Conservation (phyloP, 2,329 filamentous ascomycete genomes). For the Colletotrichum gigasporum region DNA sequence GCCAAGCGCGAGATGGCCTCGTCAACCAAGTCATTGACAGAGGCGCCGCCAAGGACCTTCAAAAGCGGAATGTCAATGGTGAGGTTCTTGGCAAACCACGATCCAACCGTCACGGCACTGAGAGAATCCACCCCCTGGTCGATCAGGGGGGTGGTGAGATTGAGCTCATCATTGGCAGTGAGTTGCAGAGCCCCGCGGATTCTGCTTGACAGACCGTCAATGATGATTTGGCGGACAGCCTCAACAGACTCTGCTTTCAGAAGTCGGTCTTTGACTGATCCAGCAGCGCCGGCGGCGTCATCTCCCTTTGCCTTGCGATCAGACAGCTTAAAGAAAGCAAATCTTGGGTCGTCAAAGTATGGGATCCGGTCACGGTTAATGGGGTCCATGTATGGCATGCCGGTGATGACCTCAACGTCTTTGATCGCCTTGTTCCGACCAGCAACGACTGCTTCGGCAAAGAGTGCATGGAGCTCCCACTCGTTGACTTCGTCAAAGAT, state of each 20-base stretch:
- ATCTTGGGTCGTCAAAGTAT: conserved; percentile 1
- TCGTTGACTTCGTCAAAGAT: conserved; percentile 30
- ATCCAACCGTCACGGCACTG: not conserved
- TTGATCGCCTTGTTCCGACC: conserved; percentile 35
- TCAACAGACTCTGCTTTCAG: no score
- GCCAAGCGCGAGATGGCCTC: not conserved
- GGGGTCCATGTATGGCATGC: conserved; percentile 1
- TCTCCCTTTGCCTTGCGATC: no score
- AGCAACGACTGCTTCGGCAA: conserved; percentile 51
- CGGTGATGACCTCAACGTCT: not conserved
- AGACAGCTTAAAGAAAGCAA: no score
- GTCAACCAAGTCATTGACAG: conserved; percentile 22
- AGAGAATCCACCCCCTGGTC: conserved; percentile 3
- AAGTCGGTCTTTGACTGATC: no score
- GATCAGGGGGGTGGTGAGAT: not conserved
- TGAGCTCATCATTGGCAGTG: not conserved
- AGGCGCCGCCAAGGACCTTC: conserved; percentile 50
- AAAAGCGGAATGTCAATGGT: conserved; percentile 53
- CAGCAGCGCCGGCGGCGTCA: not conserved
- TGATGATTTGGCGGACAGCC: not conserved
- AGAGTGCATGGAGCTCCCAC: conserved; percentile 49
- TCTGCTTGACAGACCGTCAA: not conserved
- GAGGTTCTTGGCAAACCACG: conserved; percentile 57
- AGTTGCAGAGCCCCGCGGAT: not conserved
- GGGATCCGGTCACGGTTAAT: no score